phyloP scores from a whole-genome alignment of 2,329 filamentous ascomycete species.

The Ophiostoma himal-ulmi region DNA sequence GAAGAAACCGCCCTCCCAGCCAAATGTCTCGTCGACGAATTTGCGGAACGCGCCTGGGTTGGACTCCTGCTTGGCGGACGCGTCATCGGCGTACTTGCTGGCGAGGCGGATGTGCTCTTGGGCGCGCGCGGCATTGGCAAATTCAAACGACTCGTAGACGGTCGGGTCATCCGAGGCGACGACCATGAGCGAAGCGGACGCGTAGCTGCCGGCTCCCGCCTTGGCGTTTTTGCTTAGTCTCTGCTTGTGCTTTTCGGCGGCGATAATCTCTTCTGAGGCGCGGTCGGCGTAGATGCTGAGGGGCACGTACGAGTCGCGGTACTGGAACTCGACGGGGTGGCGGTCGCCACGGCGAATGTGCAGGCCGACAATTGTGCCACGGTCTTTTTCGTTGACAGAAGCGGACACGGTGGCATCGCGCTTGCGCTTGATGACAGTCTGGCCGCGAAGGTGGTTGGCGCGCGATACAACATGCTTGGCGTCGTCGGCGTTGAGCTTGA shows the following conservation, averaged over 20 bases:
- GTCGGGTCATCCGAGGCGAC: constrained; percentile 77
- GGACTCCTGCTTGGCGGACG: constrained; percentile 3
- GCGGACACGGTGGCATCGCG: constrained; percentile 26
- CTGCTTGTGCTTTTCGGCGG: constrained; percentile 32
- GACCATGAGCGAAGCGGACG: constrained; percentile 47
- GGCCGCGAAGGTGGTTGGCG: constrained; percentile 48
- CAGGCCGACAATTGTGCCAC: constrained; percentile 58
- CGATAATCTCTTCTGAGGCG: constrained; percentile 51
- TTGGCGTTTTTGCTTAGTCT: constrained; percentile 5
- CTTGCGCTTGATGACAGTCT: constrained; percentile 34
- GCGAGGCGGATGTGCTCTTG: constrained; percentile 74
- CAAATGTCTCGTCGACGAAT: constrained; percentile 69
- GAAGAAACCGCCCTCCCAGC: constrained; percentile 88
- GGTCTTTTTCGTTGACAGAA: constrained; percentile 28
- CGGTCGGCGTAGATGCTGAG: constrained; percentile 59
- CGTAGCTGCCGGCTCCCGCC: background rate
- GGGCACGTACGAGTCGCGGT: constrained; percentile 71
- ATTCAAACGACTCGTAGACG: constrained; percentile 61
- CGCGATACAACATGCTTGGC: constrained; percentile 57
- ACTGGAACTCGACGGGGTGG: constrained; percentile 71
- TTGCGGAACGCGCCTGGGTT: constrained; percentile 45
- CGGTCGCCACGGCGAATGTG: constrained; percentile 77
- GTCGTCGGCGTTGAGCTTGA: constrained; percentile 62
- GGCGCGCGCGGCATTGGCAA: constrained; percentile 51
- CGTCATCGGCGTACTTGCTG: constrained; percentile 43